These are phyloP conservation scores for Citrus maxima DNA, from an alignment of 345 rosid genomes.

Conservation along the genomic window DNA sequence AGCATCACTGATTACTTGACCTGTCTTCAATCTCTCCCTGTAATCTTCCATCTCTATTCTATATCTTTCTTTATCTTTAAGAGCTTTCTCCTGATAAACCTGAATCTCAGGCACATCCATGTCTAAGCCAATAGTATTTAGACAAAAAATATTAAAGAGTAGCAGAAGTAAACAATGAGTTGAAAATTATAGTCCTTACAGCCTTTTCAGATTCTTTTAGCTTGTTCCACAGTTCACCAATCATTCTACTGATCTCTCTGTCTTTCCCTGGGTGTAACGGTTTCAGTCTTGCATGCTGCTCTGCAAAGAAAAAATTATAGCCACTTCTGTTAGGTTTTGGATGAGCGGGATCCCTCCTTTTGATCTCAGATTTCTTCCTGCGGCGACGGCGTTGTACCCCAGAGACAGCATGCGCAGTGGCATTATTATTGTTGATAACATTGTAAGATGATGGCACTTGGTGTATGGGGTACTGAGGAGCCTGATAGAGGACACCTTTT, in stretches of 20 bases:
- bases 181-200: constrained; percentile 37
- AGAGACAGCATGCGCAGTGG: constrained; percentile 16
- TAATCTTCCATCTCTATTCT: constrained; percentile 82
- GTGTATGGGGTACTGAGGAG: constrained; percentile 34
- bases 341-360: constrained; percentile 89
- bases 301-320: constrained; percentile 92
- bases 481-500: constrained; percentile 78
- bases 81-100: constrained; percentile 83
- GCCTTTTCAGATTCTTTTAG: constrained; percentile 55
- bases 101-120: constrained; percentile 15
- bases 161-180: background rate
- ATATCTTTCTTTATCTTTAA: constrained; percentile 86
- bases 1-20: constrained; percentile 57
- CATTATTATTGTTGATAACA: constrained; percentile 26
- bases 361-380: constrained; percentile 84
- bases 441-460: constrained; percentile 30
- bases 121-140: background rate
- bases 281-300: constrained; percentile 90
- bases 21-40: constrained; percentile 60
- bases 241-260: constrained; percentile 89
- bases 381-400: constrained; percentile 73
- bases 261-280: constrained; percentile 94
- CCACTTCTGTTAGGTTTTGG: constrained; percentile 96
- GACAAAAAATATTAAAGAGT: background rate
- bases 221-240: constrained; percentile 91